Evolutionary conservation across 2,329 filamentous ascomycete species (phyloP).

Genomic region (Colletotrichum ledebouriae): DNA sequence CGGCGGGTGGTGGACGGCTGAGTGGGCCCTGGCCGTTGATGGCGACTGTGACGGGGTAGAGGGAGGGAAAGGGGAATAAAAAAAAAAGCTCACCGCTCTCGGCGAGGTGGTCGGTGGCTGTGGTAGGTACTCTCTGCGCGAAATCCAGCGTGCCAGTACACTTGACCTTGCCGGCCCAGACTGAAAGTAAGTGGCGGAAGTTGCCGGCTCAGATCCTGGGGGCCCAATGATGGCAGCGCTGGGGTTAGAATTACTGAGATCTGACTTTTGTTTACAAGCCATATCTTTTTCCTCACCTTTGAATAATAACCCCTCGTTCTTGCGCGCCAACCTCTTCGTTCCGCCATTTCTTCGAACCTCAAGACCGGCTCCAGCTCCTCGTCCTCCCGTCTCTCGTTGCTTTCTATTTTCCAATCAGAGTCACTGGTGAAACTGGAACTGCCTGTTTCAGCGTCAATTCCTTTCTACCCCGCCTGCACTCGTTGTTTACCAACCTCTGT

Average conservation of each 20-base stretch:
- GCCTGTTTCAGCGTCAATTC: slow-evolving; percentile 42
- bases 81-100: slow-evolving; percentile 24
- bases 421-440: slow-evolving; percentile 37
- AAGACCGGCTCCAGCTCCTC: slow-evolving; percentile 24
- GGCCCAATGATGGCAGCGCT: slow-evolving; percentile 30
- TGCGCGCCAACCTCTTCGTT: slow-evolving; percentile 35
- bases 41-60: neutral
- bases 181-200: slow-evolving; percentile 22
- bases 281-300: slow-evolving; percentile 36
- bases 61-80: neutral
- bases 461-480: slow-evolving; percentile 39
- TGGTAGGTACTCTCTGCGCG: slow-evolving; percentile 2
- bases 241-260: slow-evolving; percentile 36
- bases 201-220: slow-evolving; percentile 38
- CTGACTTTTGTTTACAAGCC: slow-evolving; percentile 41
- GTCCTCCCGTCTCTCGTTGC: neutral
- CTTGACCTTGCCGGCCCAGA: slow-evolving; percentile 15
- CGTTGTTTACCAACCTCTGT: slow-evolving; percentile 39
- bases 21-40: slow-evolving; percentile 1
- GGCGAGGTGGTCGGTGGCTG: slow-evolving; percentile 8
- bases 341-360: slow-evolving; percentile 22
- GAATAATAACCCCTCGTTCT: slow-evolving; percentile 41
- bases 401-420: slow-evolving; percentile 2
- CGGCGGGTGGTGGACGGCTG: slow-evolving; percentile 10
- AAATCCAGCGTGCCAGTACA: slow-evolving; percentile 22